Evolutionary conservation across 257 asterid genomes (phyloP).

Genomic region (Jasminum sambac): DNA sequence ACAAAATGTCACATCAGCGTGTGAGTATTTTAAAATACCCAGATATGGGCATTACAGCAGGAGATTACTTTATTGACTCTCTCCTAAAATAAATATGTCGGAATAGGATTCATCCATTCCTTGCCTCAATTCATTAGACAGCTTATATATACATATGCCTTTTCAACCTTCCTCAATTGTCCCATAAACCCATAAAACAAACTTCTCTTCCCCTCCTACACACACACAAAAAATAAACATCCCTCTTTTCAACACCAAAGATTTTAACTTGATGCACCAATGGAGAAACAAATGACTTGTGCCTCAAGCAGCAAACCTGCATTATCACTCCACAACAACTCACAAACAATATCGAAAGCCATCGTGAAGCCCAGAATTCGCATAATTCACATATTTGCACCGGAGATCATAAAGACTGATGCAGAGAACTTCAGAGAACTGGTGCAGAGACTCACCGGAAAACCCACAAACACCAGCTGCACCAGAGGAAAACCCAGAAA

Average conservation of each 20-base stretch:
- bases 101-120: neutral
- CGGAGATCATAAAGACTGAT: conserved; percentile 83
- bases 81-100: neutral
- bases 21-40: no score
- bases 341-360: conserved; percentile 56
- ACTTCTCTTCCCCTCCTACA: neutral
- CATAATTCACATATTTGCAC: conserved; percentile 90
- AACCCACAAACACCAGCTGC: conserved; percentile 43
- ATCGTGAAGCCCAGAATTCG: conserved; percentile 61
- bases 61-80: neutral
- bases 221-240: neutral
- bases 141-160: neutral
- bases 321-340: conserved; percentile 49
- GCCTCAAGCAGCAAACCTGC: conserved; percentile 38
- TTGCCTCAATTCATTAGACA: neutral
- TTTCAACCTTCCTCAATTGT: neutral
- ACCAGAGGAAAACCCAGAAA: conserved; percentile 15
- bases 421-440: conserved; percentile 69
- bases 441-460: conserved; percentile 90
- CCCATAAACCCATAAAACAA: neutral
- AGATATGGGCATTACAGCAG: no score
- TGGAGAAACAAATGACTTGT: conserved; percentile 6
- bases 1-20: no score
- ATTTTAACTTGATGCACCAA: neutral
- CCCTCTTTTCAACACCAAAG: neutral